Evolutionary conservation across 441 rosid species (phyloP), one percentile per base, ranked within the genome.

Genomic region (Adansonia rubrostipa): DNA sequence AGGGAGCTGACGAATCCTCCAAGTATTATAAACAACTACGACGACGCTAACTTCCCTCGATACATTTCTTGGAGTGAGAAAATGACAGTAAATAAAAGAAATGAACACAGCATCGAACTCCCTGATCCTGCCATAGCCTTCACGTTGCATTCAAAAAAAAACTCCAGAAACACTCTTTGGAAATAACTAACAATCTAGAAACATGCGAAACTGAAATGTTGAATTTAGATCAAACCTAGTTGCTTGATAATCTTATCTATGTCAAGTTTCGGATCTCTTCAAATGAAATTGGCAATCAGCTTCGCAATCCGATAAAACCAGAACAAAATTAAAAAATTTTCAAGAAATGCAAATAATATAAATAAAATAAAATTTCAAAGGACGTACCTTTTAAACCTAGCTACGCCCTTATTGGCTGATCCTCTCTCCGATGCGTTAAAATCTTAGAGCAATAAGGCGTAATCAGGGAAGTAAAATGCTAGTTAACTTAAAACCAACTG

Each of bases 1-100:
- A 93, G 89, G 75, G 94, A 93, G 85, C 94, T 95, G 75, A 84
- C 85, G 87, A 92, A 89, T 61, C 99, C 99, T 58, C 98, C 95
- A 9, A 95, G 89, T 45, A 95, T 91, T 13, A 96, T 93, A 80
- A 92, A 89, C 10, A 87, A 78, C 86, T 95, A 93, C 0, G 96
- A 83, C 7, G 98, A 93, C 4, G 91, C 99, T 81, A 92, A 79
- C 85, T 90, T 88, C 42, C 80, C 92, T 36, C 96, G 81, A 84
- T 91, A 88, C 86, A 95, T 89, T 80, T 87, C 88, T 85, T 87
- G 91, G 61, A 90, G 88, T 8, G 96, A 95, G 24, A 93, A 91
- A 73, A 93, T 86, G 62, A 93, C 89, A 11, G 81, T 83, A 78
- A 92, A 91, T 68, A 87, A 73, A 66, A 91, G 87, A 76, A 89